Conservation (phyloP, 108 stramenopile genomes). For the Cyclotella baltica region DNA sequence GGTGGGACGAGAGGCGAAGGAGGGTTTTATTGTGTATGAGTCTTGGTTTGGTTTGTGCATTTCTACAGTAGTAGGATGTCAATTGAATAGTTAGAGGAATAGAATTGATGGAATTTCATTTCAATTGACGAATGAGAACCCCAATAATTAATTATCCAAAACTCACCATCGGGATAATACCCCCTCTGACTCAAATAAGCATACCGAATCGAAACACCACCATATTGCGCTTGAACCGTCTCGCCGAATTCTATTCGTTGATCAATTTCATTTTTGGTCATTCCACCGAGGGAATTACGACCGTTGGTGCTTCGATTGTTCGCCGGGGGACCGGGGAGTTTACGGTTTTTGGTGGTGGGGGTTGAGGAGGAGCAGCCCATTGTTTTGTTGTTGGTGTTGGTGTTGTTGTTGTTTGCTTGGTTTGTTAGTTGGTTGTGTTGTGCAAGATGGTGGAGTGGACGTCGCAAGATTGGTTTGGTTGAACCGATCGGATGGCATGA, state of each 20-base stretch:
- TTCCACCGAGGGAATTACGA: not conserved
- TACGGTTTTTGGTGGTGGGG: not conserved
- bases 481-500: too few relatives aligned
- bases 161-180: constrained; percentile 86
- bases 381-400: too few relatives aligned
- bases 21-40: constrained; percentile 62
- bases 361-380: constrained; percentile 32
- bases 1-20: constrained; percentile 55
- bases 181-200: constrained; percentile 88
- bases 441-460: too few relatives aligned
- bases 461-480: too few relatives aligned
- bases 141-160: not conserved
- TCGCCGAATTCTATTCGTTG: constrained; percentile 29
- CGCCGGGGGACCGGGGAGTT: too few relatives aligned
- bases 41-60: constrained; percentile 93
- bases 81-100: not conserved
- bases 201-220: constrained; percentile 74
- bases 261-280: constrained; percentile 8
- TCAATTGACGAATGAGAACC: not conserved
- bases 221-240: constrained; percentile 43
- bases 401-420: too few relatives aligned
- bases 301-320: too few relatives aligned
- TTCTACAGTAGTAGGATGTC: constrained; percentile 29
- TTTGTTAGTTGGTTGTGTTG: too few relatives aligned
- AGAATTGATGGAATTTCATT: not conserved